A percentile compares a stretch with the other conserved stretches of the same genome.
Conservation (phyloP, 1,284 basidiomycete genomes). For the Testicularia cyperi region DNA sequence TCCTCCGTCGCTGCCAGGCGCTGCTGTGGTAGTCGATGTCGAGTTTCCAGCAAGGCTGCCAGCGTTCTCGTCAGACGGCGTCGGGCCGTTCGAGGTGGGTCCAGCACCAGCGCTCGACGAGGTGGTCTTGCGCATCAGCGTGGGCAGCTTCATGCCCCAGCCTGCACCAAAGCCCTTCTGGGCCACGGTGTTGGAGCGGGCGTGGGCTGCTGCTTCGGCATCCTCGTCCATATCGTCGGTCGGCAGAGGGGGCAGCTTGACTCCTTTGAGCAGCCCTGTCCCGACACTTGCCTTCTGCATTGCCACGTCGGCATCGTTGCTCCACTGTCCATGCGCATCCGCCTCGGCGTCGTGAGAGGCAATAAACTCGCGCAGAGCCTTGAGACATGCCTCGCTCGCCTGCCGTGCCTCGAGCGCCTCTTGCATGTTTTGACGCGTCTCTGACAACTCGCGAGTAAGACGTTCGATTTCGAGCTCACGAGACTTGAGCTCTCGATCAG, state of each 20-base stretch:
- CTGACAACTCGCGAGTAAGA: conserved; percentile 36
- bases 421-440: conserved; percentile 37
- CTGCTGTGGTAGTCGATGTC: neutral
- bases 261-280: conserved; percentile 32
- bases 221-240: conserved; percentile 46
- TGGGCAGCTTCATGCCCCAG: conserved; percentile 38
- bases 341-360: conserved; percentile 30
- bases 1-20: neutral
- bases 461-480: conserved; percentile 48
- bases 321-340: conserved; percentile 23
- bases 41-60: neutral
- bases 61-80: conserved; percentile 19
- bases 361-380: conserved; percentile 48
- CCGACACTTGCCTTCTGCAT: conserved; percentile 28
- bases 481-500: conserved; percentile 35
- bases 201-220: conserved; percentile 13
- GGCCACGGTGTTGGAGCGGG: neutral
- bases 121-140: conserved; percentile 37
- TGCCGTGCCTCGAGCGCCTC: conserved; percentile 54
- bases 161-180: conserved; percentile 3
- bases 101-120: conserved; percentile 11
- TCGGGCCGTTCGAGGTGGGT: conserved; percentile 9
- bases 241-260: conserved; percentile 52
- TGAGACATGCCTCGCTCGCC: conserved; percentile 51
- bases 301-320: conserved; percentile 22